A percentile compares a stretch with the other conserved stretches of the same genome.
Conservation (phyloP, 169 alveolate species). For the Plasmodium vivax region DNA sequence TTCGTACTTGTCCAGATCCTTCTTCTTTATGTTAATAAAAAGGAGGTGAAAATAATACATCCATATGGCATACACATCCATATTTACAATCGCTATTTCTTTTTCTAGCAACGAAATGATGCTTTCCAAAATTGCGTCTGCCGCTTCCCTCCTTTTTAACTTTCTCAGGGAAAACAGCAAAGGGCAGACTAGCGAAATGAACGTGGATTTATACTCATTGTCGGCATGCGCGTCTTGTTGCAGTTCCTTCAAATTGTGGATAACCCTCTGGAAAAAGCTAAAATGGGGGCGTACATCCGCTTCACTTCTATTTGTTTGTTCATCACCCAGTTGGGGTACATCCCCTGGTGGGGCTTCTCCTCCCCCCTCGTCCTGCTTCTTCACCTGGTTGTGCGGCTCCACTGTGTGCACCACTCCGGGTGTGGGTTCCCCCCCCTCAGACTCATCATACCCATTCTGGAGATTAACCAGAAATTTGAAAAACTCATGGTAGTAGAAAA, state of each 20-base stretch:
- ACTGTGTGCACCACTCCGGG: neutral
- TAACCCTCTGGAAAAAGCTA: slow-evolving; percentile 3
- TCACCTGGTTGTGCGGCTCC: neutral
- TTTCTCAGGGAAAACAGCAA: slow-evolving; percentile 41
- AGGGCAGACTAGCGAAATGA: slow-evolving; percentile 59
- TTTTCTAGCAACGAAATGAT: slow-evolving; percentile 29
- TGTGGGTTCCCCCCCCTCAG: neutral
- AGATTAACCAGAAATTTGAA: slow-evolving; percentile 68
- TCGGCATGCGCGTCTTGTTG: slow-evolving; percentile 56
- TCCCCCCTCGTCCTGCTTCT: neutral
- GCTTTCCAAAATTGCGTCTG: neutral
- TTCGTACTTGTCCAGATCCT: slow-evolving; percentile 39
- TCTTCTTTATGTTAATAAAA: slow-evolving; percentile 65
- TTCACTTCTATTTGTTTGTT: neutral
- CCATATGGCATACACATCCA: slow-evolving; percentile 65
- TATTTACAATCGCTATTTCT: slow-evolving; percentile 58
- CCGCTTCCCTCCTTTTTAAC: slow-evolving; percentile 22
- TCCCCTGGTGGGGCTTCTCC: neutral
- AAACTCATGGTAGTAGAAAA: slow-evolving; percentile 39
- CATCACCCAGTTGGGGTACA: neutral
- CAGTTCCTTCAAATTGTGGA: slow-evolving; percentile 26
- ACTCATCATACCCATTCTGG: slow-evolving; percentile 20
- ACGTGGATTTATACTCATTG: slow-evolving; percentile 57
- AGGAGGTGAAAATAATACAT: slow-evolving; percentile 61
- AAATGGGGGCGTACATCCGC: neutral